Conservation (phyloP, 768 basidiomycete genomes). For the Termitomyces sp. region DNA sequence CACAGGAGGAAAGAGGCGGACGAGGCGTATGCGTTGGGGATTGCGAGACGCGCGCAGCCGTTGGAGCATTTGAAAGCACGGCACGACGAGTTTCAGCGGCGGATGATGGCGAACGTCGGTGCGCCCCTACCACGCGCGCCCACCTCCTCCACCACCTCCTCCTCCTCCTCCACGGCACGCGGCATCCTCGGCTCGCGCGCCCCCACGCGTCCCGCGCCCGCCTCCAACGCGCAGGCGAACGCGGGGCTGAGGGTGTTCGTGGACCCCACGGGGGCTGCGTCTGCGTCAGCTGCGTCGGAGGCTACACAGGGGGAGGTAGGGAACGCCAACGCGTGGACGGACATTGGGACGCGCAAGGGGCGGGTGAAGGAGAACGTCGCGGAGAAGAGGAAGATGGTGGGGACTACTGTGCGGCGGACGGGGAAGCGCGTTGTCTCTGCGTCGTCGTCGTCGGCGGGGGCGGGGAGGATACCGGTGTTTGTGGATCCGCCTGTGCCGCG, state of each 20-base stretch:
- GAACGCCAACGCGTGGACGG: slow-evolving; percentile 62
- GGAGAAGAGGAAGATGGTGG: slow-evolving; percentile 63
- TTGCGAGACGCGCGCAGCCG: slow-evolving; percentile 77
- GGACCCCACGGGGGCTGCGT: slow-evolving; percentile 64
- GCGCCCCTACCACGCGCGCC: slow-evolving; percentile 20
- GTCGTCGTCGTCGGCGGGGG: slow-evolving; percentile 17
- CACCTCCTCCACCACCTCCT: too few relatives aligned
- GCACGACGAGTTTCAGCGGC: slow-evolving; percentile 86
- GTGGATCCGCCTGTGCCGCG: slow-evolving; percentile 53
- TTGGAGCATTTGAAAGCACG: slow-evolving; percentile 74
- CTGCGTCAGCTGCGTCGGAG: too few relatives aligned
- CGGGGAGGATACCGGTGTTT: slow-evolving; percentile 56
- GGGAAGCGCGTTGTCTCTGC: slow-evolving; percentile 20
- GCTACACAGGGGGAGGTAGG: too few relatives aligned
- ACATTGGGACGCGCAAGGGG: slow-evolving; percentile 72
- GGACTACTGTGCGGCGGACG: slow-evolving; percentile 61
- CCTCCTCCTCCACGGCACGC: slow-evolving; percentile 15
- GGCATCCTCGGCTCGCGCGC: slow-evolving; percentile 37
- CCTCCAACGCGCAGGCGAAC: slow-evolving; percentile 14
- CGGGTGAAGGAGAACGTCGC: slow-evolving; percentile 77
- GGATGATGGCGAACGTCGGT: slow-evolving; percentile 65
- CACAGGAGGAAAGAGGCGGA: slow-evolving; percentile 92
- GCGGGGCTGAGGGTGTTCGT: slow-evolving; percentile 64
- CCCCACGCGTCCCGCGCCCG: background rate
- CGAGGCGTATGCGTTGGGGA: slow-evolving; percentile 80